These are phyloP conservation scores for Phialophora macrospora DNA, from an alignment of 2,329 filamentous ascomycete species.

Conservation along the genomic window DNA sequence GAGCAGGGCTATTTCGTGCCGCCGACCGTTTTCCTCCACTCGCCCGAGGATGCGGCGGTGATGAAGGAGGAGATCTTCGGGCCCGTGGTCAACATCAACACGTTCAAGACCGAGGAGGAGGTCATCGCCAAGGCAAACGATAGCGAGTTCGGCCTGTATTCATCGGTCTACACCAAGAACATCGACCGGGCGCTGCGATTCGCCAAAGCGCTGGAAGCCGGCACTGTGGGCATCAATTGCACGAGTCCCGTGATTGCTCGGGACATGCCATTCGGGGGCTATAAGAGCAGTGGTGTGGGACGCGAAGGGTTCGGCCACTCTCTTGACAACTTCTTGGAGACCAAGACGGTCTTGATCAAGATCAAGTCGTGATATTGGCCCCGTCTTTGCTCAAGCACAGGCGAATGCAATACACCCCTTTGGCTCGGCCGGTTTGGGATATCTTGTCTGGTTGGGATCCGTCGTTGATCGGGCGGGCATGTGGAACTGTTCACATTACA, in stretches of 20 bases:
- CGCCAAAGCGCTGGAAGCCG: slow-evolving; percentile 36
- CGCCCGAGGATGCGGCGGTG: slow-evolving; percentile 45
- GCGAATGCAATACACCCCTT: too few relatives aligned
- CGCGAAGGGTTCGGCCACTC: slow-evolving; percentile 74
- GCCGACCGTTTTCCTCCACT: slow-evolving; percentile 47
- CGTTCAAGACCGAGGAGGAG: slow-evolving; percentile 51
- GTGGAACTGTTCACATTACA: neutral
- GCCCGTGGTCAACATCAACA: slow-evolving; percentile 61
- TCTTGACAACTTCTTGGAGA: slow-evolving; percentile 64
- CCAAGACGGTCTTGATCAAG: slow-evolving; percentile 59
- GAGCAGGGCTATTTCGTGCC: slow-evolving; percentile 49
- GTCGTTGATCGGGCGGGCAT: neutral
- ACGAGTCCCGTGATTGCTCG: slow-evolving; percentile 44
- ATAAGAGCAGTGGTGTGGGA: slow-evolving; percentile 78
- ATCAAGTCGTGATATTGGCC: slow-evolving; percentile 17
- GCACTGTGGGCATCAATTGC: slow-evolving; percentile 51
- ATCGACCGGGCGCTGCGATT: slow-evolving; percentile 37
- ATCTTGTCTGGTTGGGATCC: neutral
- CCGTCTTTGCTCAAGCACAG: too few relatives aligned
- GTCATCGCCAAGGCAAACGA: slow-evolving; percentile 49
- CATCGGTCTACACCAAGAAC: slow-evolving; percentile 56
- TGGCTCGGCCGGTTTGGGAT: neutral
- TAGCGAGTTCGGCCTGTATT: slow-evolving; percentile 50
- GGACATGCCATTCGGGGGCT: slow-evolving; percentile 69
- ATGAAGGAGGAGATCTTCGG: slow-evolving; percentile 52